Base-by-base conservation (phyloP, 208 protist species). In the Leishmania aethiopica region DNA sequence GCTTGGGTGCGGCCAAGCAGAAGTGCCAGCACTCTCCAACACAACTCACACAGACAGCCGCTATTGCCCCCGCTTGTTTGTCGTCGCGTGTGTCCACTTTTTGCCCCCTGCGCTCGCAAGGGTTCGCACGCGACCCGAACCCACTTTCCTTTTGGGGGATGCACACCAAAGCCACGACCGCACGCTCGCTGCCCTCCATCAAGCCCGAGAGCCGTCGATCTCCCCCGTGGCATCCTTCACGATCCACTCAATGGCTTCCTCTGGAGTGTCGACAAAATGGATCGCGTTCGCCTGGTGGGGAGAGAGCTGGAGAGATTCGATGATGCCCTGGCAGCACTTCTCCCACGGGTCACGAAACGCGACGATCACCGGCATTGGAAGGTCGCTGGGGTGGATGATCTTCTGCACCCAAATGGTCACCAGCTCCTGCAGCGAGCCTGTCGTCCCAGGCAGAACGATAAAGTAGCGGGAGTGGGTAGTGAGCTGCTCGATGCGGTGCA, bases 301-400 rank as follows among this genome's bases (percentile, higher is more conserved):
- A 8, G 85, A 75, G 8, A 96, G 66, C 47, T 81, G 45, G 13
- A 96, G 82, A 2, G 78, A 71, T 60, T 88, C 83, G 7, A 69
- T 81, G 25, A 95, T 81, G 57, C 81, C 86, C 59, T 85, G 69
- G 59, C 90, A 78, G 82, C 86, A 92, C 64, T 62, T 40, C 86
- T 95, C 90, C 91, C 91, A 96, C 22, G 93, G 91, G 49, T 96
- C 89, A 53, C 90, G 90, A 67, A 93, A 95, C 47, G 82, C 85
- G 53, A 96, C 81, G n/a, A 96, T 92, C 49, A 96, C 84, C 5
- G 91, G 91, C 3, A 28, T 60, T 2, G 81, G 79, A 22, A 69
- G 51, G 15, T 75, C 81, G 22, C 28, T 32, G 2, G 87, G 84
- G 80, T 93, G 90, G 6, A 94, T 73, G 37, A 83, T 19, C 67